Percentiles rank a stretch among this genome's conserved stretches.
These are phyloP conservation scores for Nematocida sp. DNA, from an alignment of 371 early-diverging fungal species.

Conservation along the genomic window DNA sequence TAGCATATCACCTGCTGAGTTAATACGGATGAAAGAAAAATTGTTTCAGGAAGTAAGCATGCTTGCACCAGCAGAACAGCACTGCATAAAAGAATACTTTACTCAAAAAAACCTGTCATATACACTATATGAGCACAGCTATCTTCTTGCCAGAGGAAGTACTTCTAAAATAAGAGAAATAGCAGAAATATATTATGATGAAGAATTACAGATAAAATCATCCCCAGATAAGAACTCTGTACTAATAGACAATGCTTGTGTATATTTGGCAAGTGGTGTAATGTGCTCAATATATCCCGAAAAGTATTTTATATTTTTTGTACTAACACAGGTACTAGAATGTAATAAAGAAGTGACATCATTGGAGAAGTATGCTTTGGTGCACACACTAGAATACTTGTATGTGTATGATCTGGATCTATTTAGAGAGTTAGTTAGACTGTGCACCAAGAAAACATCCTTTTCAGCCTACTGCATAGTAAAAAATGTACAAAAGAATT, in stretches of 20 bases:
- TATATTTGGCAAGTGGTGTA: background rate
- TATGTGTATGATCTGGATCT: constrained; percentile 15
- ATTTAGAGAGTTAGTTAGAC: constrained; percentile 8
- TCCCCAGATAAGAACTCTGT: background rate
- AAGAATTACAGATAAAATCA: background rate
- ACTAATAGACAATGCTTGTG: background rate
- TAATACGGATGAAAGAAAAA: background rate
- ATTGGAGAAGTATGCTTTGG: constrained; percentile 24
- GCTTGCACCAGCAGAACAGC: background rate
- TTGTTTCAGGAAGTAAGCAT: background rate
- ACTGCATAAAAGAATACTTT: constrained; percentile 4
- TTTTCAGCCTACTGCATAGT: background rate
- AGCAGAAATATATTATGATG: constrained; percentile 6
- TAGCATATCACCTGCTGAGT: background rate
- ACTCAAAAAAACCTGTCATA: background rate
- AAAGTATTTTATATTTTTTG: constrained; percentile 24
- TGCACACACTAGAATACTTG: constrained; percentile 20
- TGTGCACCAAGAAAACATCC: background rate
- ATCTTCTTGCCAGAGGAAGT: background rate
- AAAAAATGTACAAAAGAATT: background rate
- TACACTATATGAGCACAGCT: background rate
- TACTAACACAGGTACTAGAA: constrained; percentile 5
- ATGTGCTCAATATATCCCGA: constrained; percentile 43
- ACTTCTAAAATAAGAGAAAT: background rate
- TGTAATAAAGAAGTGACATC: background rate